A percentile compares a stretch with the other conserved stretches of the same genome.
Conservation (phyloP, 2,329 filamentous ascomycete species). For the Neonectria punicea region DNA sequence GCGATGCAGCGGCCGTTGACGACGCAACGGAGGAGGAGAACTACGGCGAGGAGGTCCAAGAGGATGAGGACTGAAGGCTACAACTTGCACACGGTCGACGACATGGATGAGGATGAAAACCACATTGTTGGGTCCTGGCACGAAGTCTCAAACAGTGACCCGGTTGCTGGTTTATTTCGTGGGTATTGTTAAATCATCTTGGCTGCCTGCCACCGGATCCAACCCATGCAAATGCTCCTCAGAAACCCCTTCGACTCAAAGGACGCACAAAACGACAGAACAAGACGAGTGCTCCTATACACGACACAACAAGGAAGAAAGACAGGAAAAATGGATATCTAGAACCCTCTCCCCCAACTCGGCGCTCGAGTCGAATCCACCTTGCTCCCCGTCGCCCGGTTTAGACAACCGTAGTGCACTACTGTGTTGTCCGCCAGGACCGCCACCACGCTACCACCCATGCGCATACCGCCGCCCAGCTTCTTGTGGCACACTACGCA, state of each 20-base stretch:
- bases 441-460: conserved; percentile 90
- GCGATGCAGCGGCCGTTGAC: conserved; percentile 56
- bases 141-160: background rate
- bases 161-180: conserved; percentile 26
- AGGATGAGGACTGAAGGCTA: conserved; percentile 62
- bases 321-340: conserved; percentile 34
- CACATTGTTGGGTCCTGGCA: background rate
- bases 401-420: conserved; percentile 84
- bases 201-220: conserved; percentile 31
- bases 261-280: conserved; percentile 21
- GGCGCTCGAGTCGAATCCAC: conserved; percentile 46
- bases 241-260: conserved; percentile 18
- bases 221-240: conserved; percentile 38
- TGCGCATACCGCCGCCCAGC: conserved; percentile 83
- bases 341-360: conserved; percentile 52
- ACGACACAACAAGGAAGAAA: conserved; percentile 9
- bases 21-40: conserved; percentile 76
- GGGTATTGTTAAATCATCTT: conserved; percentile 44
- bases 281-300: conserved; percentile 23
- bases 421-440: conserved; percentile 86
- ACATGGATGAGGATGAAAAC: background rate
- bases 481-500: conserved; percentile 95
- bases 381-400: conserved; percentile 54
- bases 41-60: conserved; percentile 86
- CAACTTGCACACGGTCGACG: background rate